These are phyloP conservation scores for Omphalotus guepiniiformis DNA, from an alignment of 768 basidiomycete species.

Conservation along the genomic window DNA sequence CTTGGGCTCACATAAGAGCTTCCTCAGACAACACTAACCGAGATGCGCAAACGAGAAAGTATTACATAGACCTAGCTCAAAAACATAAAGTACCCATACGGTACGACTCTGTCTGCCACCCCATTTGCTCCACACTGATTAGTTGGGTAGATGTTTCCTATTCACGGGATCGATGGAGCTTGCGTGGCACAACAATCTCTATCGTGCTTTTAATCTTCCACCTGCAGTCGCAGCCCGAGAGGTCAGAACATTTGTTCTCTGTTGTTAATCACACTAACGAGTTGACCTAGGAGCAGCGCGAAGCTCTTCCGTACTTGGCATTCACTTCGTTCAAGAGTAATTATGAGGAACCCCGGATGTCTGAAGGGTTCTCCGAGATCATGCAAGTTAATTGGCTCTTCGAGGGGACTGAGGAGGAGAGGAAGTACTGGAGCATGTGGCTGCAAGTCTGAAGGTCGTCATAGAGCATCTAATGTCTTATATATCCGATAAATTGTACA, in stretches of 20 bases:
- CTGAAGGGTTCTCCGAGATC: conserved; percentile 78
- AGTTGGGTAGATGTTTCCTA: conserved; percentile 54
- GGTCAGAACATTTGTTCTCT: conserved; percentile 24
- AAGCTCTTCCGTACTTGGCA: conserved; percentile 54
- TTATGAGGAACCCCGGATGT: conserved; percentile 60
- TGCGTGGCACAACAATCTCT: conserved; percentile 92
- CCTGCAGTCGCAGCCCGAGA: conserved; percentile 37
- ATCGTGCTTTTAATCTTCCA: conserved; percentile 67
- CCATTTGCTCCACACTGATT: background rate
- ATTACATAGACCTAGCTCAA: conserved; percentile 67
- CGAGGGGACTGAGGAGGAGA: conserved; percentile 70
- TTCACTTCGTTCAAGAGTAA: conserved; percentile 53
- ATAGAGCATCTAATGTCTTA: background rate
- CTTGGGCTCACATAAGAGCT: conserved; percentile 3
- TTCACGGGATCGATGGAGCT: conserved; percentile 77
- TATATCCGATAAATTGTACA: background rate
- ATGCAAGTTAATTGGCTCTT: conserved; percentile 78
- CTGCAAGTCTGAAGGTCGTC: conserved; percentile 73
- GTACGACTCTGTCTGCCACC: conserved; percentile 28
- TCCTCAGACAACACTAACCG: conserved; percentile 88
- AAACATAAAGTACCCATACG: conserved; percentile 50
- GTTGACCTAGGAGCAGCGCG: conserved; percentile 38
- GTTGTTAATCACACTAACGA: background rate
- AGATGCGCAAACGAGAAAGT: conserved; percentile 52
- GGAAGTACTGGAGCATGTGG: conserved; percentile 78